These are phyloP conservation scores for Colletotrichum neosansevieriae DNA, from an alignment of 2,329 filamentous ascomycete species.

Conservation along the genomic window DNA sequence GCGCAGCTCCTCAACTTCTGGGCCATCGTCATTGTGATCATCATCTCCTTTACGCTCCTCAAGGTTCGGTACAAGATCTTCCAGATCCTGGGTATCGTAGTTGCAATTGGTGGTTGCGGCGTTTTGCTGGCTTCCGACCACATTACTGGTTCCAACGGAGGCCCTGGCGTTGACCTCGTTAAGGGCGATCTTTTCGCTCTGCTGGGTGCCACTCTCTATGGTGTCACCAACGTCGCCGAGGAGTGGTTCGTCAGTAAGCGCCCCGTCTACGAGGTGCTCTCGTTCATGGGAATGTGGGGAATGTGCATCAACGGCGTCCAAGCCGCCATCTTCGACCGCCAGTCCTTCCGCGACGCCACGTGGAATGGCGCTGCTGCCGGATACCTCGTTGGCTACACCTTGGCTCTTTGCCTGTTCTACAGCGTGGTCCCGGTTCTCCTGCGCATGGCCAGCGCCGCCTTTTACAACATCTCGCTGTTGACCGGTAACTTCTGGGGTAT, in stretches of 20 bases:
- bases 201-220: conserved; percentile 90
- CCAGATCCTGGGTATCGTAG: conserved; percentile 87
- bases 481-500: conserved; percentile 98
- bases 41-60: conserved; percentile 85
- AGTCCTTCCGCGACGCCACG: conserved; percentile 72
- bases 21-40: conserved; percentile 93
- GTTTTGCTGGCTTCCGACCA: conserved; percentile 89
- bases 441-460: conserved; percentile 89
- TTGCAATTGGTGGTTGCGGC: conserved; percentile 92
- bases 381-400: conserved; percentile 90
- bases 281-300: conserved; percentile 89
- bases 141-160: conserved; percentile 80
- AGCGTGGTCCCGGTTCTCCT: conserved; percentile 87
- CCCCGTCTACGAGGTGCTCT: conserved; percentile 92
- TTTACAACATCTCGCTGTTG: conserved; percentile 95
- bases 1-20: conserved; percentile 98
- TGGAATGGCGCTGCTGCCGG: conserved; percentile 79
- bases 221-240: conserved; percentile 89
- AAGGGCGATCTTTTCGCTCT: conserved; percentile 96
- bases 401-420: conserved; percentile 88
- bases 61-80: conserved; percentile 89
- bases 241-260: conserved; percentile 92
- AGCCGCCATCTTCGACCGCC: conserved; percentile 90
- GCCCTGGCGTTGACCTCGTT: conserved; percentile 75
- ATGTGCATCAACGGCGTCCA: conserved; percentile 92